Base-by-base conservation (phyloP, 305 asterid species). In the Solanum hybrid region DNA sequence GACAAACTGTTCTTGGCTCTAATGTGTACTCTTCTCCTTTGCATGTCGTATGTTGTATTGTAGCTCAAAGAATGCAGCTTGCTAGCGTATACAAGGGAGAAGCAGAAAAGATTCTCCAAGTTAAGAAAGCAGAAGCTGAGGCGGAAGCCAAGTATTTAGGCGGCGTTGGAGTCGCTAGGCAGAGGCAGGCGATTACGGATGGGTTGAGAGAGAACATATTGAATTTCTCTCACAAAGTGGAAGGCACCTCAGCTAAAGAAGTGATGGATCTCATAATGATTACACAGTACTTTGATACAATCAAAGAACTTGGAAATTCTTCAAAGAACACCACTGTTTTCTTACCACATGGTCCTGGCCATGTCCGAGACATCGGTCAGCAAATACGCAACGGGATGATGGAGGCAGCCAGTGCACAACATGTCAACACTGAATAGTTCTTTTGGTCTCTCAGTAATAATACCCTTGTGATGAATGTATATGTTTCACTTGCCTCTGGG, bases 101-200 rank as follows among this genome's bases (percentile, higher is more conserved):
- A 92, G 98, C 99, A 7, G 99, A 97, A 88, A 97, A 97, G 91
- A 94, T 95, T 90, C 96, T 96, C 91, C 95, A 10, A 89, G 94
- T 97, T 22, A 97, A 97, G 94, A 97, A 91, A 91, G 99, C 99
- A 82, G 99, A 97, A 92, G 99, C 96, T 3, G 99, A 97, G 4
- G 99, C 99, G n/a, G 99, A 97, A 91, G 88, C 99, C 91, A 97
- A 97, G 94, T 97, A 97, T 93, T 95, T 97, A 10, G 99, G 99
- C 56, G 99, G 99, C 37, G 97, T 97, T 9, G 99, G 99, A 76
- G 99, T 97, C 35, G 99, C 99, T 20, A 93, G 96, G 91, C 99
- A 97, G 94, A 94, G 99, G 87, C 99, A 97, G 89, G 99, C 99
- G 20, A 97, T 97, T 35, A 97, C 99, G 3, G 99, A 97, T 51